Percentiles rank a stretch among this genome's conserved stretches.
phyloP scores from a whole-genome alignment of 495 filamentous ascomycete species.

The Penicillium ochrochloron region DNA sequence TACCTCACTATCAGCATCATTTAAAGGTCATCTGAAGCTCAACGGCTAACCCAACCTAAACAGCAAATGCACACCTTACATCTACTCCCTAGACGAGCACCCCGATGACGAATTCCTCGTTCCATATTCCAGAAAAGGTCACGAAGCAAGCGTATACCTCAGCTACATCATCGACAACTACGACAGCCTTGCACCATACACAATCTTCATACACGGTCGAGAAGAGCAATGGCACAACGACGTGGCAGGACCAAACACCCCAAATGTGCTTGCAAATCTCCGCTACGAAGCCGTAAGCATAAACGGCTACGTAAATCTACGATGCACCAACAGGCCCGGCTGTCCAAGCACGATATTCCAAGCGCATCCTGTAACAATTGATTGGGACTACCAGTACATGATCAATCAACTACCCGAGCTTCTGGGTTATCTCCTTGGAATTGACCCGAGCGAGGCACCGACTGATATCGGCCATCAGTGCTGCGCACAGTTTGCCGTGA shows the following conservation, averaged over 20 bases:
- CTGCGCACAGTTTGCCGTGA: constrained; percentile 56
- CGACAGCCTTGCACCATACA: constrained; percentile 40
- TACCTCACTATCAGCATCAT: background rate
- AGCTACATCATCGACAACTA: constrained; percentile 47
- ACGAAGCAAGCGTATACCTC: constrained; percentile 46
- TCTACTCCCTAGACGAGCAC: constrained; percentile 24
- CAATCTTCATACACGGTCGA: constrained; percentile 47
- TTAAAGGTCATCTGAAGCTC: background rate
- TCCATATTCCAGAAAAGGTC: constrained; percentile 30
- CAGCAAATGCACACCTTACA: constrained; percentile 27
- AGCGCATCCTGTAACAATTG: constrained; percentile 26
- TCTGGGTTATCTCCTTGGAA: constrained; percentile 31
- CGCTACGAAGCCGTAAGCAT: constrained; percentile 44
- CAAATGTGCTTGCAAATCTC: constrained; percentile 32
- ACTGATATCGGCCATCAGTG: constrained; percentile 51
- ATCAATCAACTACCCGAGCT: constrained; percentile 37
- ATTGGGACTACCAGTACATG: constrained; percentile 39
- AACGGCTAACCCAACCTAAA: background rate
- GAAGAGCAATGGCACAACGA: constrained; percentile 53
- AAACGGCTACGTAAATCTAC: constrained; percentile 46
- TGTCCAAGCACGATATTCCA: constrained; percentile 41
- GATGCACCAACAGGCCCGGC: constrained; percentile 42
- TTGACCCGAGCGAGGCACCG: constrained; percentile 34
- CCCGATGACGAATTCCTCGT: constrained; percentile 20
- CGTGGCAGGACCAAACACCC: constrained; percentile 42